Evolutionary conservation across 176 grass and related monocot genomes (phyloP), one percentile per base, ranked within the genome.

Genomic region (Triticum turgidum): DNA sequence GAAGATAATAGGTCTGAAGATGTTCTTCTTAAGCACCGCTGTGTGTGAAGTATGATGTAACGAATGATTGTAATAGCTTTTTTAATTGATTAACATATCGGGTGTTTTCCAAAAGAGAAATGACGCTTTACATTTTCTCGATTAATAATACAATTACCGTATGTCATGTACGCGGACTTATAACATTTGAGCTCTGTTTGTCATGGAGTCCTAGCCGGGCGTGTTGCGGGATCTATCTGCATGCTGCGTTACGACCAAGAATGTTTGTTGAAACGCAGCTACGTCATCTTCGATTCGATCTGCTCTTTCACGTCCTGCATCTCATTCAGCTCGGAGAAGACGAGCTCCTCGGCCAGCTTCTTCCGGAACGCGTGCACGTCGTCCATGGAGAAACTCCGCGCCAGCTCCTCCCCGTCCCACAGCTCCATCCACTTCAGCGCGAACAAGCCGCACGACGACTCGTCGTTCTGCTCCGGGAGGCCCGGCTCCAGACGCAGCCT

Each of bases 351-450:
- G 59, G 83, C 71, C 39, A 84, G 72, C 72, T 65, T 84, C 41
- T 17, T 51, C 71, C 71, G 37, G 25, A 84, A 45, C 59, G 38
- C 54, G 72, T 84, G 71, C 41, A 84, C 72, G 59, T 84, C 83
- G 6, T 34, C 71, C 83, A 76, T 63, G 58, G 56, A 15, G 72
- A 84, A 84, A 1, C 59, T 14, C 27, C 13, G 25, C 42, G 11
- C 22, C 24, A 84, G 83, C 61, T 49, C 39, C 61, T 76, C 29
- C 21, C 83, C 83, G 59, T 84, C 39, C 83, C 83, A 84, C 47
- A 84, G 71, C 72, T 76, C 59, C 83, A 84, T 84, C 71, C 25
- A 84, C 39, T 65, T 84, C 6, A 84, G 61, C 59, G 72, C 83
- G 29, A 84, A 84, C 33, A 84, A 3, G 37, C 71, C 83, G 59